phyloP scores from a whole-genome alignment of 768 basidiomycete genomes.

The Chalciporus chontae region DNA sequence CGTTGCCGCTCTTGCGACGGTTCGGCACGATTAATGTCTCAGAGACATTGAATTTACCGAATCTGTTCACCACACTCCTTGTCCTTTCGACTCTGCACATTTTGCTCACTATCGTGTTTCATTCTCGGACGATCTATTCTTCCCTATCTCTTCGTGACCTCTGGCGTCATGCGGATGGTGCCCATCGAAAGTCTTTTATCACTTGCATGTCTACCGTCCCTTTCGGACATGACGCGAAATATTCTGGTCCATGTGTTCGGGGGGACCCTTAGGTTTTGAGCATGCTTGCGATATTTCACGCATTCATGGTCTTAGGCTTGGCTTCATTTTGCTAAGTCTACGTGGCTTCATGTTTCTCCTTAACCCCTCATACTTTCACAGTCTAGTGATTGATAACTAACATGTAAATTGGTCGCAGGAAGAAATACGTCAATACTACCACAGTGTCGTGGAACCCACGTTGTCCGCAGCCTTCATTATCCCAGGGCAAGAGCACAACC shows the following conservation, averaged over 20 bases:
- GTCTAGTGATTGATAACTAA: conserved; percentile 15
- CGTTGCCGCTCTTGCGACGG: conserved; percentile 12
- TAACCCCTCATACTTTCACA: conserved; percentile 6
- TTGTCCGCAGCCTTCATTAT: conserved; percentile 13
- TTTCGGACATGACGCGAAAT: conserved; percentile 7
- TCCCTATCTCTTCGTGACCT: conserved; percentile 2
- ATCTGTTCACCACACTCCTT: conserved; percentile 6
- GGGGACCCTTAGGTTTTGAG: conserved; percentile 19
- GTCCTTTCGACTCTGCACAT: conserved; percentile 7
- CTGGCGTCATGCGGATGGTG: neutral
- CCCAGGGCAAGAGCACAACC: conserved; percentile 2
- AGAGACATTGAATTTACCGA: conserved; percentile 7
- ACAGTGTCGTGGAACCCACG: conserved; percentile 29
- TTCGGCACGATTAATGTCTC: conserved; percentile 9
- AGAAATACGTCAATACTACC: conserved; percentile 34
- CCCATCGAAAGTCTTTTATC: conserved; percentile 2
- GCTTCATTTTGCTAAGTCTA: conserved; percentile 7
- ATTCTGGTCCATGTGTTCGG: conserved; percentile 6
- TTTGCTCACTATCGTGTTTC: conserved; percentile 9
- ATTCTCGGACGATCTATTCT: conserved; percentile 8
- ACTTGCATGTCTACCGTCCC: conserved; percentile 3
- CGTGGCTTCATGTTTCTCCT: conserved; percentile 2
- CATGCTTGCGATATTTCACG: neutral
- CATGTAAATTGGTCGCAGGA: conserved; percentile 23
- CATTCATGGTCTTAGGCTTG: conserved; percentile 3